Base-by-base conservation (phyloP, 495 filamentous ascomycete genomes). In the Penicillium antarcticum region DNA sequence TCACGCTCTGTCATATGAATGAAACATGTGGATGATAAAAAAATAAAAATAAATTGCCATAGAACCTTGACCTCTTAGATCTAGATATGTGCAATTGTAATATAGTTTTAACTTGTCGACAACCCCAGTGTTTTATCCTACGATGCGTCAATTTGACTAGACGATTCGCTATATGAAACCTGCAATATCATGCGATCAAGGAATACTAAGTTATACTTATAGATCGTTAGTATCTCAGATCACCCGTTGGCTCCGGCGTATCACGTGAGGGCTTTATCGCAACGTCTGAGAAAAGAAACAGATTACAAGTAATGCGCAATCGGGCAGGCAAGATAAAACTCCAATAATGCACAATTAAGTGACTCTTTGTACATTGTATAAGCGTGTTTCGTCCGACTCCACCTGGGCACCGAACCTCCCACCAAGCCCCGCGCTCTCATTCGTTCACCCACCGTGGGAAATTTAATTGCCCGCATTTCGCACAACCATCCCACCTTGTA, bases 381-480 rank as follows among this genome's bases (percentile, higher is more conserved):
- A 42, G 14, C 29, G 38, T 24, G 47, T 29, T 19, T 33, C 36
- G 40, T 33, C 32, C 26, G 60, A 58, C 60, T 57, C 62, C 62
- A 66, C 26, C 8, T 7, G 8, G 26, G 26, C 26, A 29, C 62
- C 60, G 57, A 56, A 54, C 60, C 60, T 62, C 59, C 49, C 46
- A 53, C 46, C 52, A 39, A 34, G 61, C 52, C 51, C 61, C 61
- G 57, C 61, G 47, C 60, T 58, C 62, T 62, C 59, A 65, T 65
- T 65, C 60, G 60, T 56, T 57, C 49, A 51, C 33, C 35, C 56
- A 48, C 24, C 55, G 61, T 59, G 55, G 60, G 62, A 65, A 66
- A 66, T 61, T 66, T 66, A 58, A 63, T 57, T 66, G 62, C 60
- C 62, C 62, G 62, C 62, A 63, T 62, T 62, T 65, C 62, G 51